Conservation (phyloP, 352 stramenopile species). For the Phytophthora aleatoria region DNA sequence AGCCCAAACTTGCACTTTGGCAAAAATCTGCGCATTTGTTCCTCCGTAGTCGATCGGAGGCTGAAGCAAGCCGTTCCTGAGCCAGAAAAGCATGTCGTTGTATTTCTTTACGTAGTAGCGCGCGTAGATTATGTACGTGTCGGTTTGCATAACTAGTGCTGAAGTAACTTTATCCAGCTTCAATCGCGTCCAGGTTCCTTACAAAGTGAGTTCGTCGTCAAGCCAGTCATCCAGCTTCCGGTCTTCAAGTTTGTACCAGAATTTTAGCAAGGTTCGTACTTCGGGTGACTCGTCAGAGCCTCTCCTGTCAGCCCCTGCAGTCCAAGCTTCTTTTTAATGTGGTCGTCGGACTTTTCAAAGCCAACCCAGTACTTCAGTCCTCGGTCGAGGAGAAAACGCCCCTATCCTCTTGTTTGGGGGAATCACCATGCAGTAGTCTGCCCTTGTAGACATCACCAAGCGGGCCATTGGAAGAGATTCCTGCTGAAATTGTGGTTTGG, state of each 20-base stretch:
- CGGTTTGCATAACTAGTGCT: background rate
- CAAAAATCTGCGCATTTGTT: background rate
- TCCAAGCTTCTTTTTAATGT: background rate
- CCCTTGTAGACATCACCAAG: too few relatives aligned
- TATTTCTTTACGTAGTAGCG: background rate
- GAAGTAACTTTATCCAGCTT: background rate
- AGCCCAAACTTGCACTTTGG: background rate
- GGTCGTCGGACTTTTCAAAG: background rate
- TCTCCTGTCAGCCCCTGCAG: background rate
- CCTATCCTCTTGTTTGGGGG: too few relatives aligned
- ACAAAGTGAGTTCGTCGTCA: background rate
- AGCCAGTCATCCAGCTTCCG: background rate
- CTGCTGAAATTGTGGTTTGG: too few relatives aligned
- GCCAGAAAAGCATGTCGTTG: background rate
- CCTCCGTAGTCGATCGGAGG: background rate
- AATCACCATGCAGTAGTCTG: too few relatives aligned
- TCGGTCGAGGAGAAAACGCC: background rate
- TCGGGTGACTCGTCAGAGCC: background rate
- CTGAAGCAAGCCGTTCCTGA: background rate
- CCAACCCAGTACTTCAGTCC: background rate
- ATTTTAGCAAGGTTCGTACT: background rate
- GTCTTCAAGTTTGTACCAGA: background rate
- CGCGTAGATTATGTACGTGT: background rate
- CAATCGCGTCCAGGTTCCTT: background rate
- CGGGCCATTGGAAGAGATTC: too few relatives aligned